These are phyloP conservation scores for Heritiera littoralis DNA, from an alignment of 345 rosid species.

Conservation along the genomic window DNA sequence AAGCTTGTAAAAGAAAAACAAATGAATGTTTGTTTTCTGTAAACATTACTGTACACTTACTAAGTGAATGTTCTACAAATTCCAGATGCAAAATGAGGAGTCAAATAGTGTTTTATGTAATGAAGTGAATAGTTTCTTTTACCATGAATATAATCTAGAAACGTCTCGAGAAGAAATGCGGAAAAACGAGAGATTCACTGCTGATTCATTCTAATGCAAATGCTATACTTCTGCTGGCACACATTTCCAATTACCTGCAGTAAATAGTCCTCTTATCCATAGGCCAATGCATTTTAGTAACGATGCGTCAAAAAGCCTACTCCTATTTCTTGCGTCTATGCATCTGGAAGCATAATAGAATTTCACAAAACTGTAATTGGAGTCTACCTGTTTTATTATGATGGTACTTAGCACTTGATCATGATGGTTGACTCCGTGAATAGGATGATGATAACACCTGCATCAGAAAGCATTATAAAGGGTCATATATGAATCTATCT, in stretches of 20 bases:
- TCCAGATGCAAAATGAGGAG: too few species aligned
- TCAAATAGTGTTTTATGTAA: too few species aligned
- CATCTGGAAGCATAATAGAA: neutral
- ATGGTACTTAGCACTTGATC: conserved; percentile 49
- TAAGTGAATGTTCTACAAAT: too few species aligned
- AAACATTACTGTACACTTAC: too few species aligned
- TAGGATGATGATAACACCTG: conserved; percentile 86
- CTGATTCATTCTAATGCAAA: neutral
- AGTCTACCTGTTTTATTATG: neutral
- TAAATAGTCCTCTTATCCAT: neutral
- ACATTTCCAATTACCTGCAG: neutral
- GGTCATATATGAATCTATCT: neutral
- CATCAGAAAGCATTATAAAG: conserved; percentile 3
- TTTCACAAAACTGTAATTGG: neutral
- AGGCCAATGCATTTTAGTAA: neutral
- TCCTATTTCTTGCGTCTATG: neutral
- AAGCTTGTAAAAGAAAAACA: too few species aligned
- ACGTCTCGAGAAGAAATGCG: neutral
- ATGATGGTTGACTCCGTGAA: conserved; percentile 67
- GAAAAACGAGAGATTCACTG: neutral
- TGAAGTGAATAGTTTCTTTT: too few species aligned
- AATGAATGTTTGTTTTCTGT: too few species aligned
- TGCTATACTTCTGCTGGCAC: neutral
- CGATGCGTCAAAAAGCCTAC: neutral
- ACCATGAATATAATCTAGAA: neutral